phyloP scores from a whole-genome alignment of 106 monocot species.

The Amphibolis antarctica region DNA sequence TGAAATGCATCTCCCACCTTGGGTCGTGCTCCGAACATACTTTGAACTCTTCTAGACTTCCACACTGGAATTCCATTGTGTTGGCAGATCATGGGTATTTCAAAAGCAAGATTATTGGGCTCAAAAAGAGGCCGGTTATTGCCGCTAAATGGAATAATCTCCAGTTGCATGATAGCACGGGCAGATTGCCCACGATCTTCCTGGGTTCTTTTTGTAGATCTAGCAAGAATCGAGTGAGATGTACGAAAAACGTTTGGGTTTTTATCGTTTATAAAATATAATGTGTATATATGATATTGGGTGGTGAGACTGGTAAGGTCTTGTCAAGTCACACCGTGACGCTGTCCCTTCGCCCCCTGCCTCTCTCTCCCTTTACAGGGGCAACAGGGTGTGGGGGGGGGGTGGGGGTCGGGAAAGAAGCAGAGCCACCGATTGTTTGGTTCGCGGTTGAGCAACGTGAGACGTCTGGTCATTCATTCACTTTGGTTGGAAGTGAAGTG shows the following conservation, averaged over 20 bases:
- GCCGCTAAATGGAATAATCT: too few relatives aligned
- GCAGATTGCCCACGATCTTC: too few relatives aligned
- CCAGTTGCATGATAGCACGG: too few relatives aligned
- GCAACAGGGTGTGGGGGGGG: too few relatives aligned
- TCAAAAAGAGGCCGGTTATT: too few relatives aligned
- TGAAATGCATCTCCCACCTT: slow-evolving; percentile 1
- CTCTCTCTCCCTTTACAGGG: too few relatives aligned
- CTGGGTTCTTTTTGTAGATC: background rate
- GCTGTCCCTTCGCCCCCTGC: too few relatives aligned
- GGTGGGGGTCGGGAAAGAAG: too few relatives aligned
- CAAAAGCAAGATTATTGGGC: background rate
- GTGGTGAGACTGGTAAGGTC: background rate
- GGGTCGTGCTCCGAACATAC: background rate
- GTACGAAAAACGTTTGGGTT: background rate
- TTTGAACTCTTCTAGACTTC: background rate
- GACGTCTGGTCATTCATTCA: too few relatives aligned
- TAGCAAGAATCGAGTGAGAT: background rate
- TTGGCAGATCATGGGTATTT: background rate
- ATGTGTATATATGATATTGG: background rate
- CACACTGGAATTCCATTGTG: background rate
- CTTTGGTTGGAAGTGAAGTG: too few relatives aligned
- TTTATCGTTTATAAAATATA: background rate
- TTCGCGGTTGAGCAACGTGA: too few relatives aligned
- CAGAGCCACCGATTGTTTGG: too few relatives aligned
- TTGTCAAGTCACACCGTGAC: background rate